Conservation (phyloP, 805 yeast species). For the Spathaspora girioi region DNA sequence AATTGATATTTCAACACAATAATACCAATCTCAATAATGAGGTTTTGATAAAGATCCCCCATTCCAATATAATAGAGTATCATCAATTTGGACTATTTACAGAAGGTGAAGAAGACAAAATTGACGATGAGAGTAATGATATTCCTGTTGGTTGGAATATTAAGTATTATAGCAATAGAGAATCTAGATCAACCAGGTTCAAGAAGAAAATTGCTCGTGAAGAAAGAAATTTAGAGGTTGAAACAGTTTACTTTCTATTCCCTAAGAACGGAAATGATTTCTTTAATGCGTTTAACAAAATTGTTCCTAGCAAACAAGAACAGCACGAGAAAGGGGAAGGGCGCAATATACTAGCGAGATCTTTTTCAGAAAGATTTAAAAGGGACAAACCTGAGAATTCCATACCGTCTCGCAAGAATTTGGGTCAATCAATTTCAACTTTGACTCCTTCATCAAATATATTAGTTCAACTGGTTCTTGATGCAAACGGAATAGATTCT, state of each 20-base stretch:
- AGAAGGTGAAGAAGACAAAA: conserved; percentile 10
- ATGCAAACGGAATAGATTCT: background rate
- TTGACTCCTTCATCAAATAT: conserved; percentile 4
- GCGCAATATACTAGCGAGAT: background rate
- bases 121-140: conserved; percentile 8
- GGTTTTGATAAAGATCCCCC: conserved; percentile 75
- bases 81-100: conserved; percentile 39
- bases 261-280: conserved; percentile 49
- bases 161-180: conserved; percentile 41
- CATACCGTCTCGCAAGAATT: background rate
- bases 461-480: conserved; percentile 3
- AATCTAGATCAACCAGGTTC: conserved; percentile 4
- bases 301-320: conserved; percentile 12
- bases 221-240: conserved; percentile 45
- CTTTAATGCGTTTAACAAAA: conserved; percentile 33
- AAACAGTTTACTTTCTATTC: conserved; percentile 68
- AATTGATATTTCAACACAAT: conserved; percentile 62
- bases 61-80: conserved; percentile 59
- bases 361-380: background rate
- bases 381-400: background rate
- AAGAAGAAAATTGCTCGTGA: conserved; percentile 9
- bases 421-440: background rate
- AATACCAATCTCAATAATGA: conserved; percentile 66
- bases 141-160: conserved; percentile 43
- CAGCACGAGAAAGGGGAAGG: background rate